Evolutionary conservation across 2,329 filamentous ascomycete species (phyloP).

Genomic region (Phaeomoniella chlamydospora): DNA sequence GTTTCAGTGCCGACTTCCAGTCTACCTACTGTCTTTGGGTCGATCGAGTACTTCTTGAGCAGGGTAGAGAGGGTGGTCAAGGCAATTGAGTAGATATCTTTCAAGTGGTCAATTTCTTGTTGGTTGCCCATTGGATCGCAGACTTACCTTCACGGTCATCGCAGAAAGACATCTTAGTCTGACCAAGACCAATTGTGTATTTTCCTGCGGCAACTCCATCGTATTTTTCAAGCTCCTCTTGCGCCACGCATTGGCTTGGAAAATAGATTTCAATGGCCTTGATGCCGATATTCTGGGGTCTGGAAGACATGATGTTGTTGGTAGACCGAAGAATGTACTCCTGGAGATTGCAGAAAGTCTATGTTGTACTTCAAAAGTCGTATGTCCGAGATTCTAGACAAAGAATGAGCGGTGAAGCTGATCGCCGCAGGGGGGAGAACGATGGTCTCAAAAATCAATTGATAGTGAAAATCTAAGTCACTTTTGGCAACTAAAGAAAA

Average conservation of each 20-base stretch:
- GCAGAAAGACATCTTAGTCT: slow-evolving; percentile 87
- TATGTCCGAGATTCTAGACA: too few species aligned
- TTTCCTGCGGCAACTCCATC: slow-evolving; percentile 71
- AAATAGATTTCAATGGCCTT: slow-evolving; percentile 89
- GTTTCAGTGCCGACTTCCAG: slow-evolving; percentile 80
- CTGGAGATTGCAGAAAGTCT: background rate
- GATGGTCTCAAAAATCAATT: too few species aligned
- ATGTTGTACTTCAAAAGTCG: too few species aligned
- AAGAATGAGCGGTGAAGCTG: too few species aligned
- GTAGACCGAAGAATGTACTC: slow-evolving; percentile 6
- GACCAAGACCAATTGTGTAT: slow-evolving; percentile 81
- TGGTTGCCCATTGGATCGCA: too few species aligned
- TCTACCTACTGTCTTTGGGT: slow-evolving; percentile 62
- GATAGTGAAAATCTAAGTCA: too few species aligned
- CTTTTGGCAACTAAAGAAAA: too few species aligned
- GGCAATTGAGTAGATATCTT: slow-evolving; percentile 78
- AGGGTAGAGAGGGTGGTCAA: slow-evolving; percentile 66
- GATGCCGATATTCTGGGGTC: slow-evolving; percentile 79
- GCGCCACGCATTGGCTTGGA: slow-evolving; percentile 77
- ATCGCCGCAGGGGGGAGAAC: too few species aligned
- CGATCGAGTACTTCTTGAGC: slow-evolving; percentile 70
- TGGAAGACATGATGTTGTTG: slow-evolving; percentile 54
- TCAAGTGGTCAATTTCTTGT: too few species aligned
- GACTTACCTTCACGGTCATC: slow-evolving; percentile 69
- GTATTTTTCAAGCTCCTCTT: slow-evolving; percentile 70